Conservation (phyloP, 2,329 filamentous ascomycete genomes). For the Claviceps sorghi region DNA sequence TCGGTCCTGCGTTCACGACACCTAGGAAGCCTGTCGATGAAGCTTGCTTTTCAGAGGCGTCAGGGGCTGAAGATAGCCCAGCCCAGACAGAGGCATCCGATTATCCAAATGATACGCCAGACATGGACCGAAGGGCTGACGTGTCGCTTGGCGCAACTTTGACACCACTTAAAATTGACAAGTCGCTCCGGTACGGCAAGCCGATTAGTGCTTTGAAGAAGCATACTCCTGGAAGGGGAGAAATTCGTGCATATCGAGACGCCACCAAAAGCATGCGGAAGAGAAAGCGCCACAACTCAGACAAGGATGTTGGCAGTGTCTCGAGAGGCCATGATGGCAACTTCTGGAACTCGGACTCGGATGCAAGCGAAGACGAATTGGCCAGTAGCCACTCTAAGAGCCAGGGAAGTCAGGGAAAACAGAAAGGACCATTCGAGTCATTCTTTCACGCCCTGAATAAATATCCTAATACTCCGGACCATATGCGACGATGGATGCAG, state of each 20-base stretch:
- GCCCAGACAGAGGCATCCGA: slow-evolving; percentile 43
- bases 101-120: slow-evolving; percentile 35
- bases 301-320: slow-evolving; percentile 38
- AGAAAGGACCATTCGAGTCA: slow-evolving; percentile 22
- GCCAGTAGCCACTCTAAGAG: slow-evolving; percentile 11
- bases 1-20: slow-evolving; percentile 50
- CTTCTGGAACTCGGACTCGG: slow-evolving; percentile 35
- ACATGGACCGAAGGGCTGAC: slow-evolving; percentile 31
- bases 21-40: slow-evolving; percentile 44
- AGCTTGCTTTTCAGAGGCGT: slow-evolving; percentile 37
- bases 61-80: slow-evolving; percentile 45
- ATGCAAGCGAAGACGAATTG: slow-evolving; percentile 16
- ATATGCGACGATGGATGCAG: slow-evolving; percentile 44
- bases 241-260: slow-evolving; percentile 37
- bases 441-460: slow-evolving; percentile 39
- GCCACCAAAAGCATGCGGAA: slow-evolving; percentile 30
- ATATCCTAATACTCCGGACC: slow-evolving; percentile 43
- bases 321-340: slow-evolving; percentile 27
- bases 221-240: slow-evolving; percentile 44
- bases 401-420: slow-evolving; percentile 12
- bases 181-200: slow-evolving; percentile 30
- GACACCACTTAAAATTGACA: slow-evolving; percentile 32
- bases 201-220: slow-evolving; percentile 24
- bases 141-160: slow-evolving; percentile 28
- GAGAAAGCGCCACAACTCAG: slow-evolving; percentile 36